Percentiles rank a stretch among this genome's conserved stretches.
Evolutionary conservation across 345 rosid species (phyloP).

Genomic region (Alliaria petiolata): DNA sequence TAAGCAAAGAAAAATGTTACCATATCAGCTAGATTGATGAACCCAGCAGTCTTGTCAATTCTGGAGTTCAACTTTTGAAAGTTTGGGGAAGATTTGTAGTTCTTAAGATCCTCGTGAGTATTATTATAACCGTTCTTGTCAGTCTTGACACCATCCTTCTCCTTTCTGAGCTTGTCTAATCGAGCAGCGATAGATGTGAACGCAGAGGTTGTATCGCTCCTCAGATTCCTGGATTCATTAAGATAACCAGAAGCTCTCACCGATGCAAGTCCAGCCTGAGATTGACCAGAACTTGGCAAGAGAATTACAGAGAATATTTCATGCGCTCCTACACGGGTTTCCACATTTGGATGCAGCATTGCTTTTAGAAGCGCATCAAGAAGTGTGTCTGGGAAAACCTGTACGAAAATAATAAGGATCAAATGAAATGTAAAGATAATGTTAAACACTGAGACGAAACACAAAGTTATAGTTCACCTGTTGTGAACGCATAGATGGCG

Average conservation of each 20-base stretch:
- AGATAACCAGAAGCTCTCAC: constrained; percentile 53
- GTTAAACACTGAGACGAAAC: not conserved
- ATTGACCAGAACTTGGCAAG: constrained; percentile 50
- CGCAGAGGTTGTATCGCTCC: constrained; percentile 59
- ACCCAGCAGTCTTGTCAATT: constrained; percentile 53
- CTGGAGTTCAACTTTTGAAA: constrained; percentile 67
- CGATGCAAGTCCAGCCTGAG: constrained; percentile 51
- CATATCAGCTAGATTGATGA: constrained; percentile 44
- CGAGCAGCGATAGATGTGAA: constrained; percentile 68
- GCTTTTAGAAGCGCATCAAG: constrained; percentile 75
- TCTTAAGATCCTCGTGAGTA: constrained; percentile 45
- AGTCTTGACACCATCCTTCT: constrained; percentile 52
- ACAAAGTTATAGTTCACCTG: constrained; percentile 47
- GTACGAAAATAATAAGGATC: not conserved
- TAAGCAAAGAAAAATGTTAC: constrained; percentile 29
- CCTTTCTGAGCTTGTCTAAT: constrained; percentile 82
- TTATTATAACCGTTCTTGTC: constrained; percentile 44
- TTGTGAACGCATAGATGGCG: constrained; percentile 49
- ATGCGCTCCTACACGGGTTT: constrained; percentile 85
- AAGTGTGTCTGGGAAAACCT: constrained; percentile 85
- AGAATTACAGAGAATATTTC: constrained; percentile 82
- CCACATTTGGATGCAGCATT: constrained; percentile 84
- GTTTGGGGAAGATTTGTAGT: constrained; percentile 57
- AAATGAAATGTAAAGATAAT: not conserved
- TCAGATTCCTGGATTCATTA: constrained; percentile 64